Conservation (phyloP, 352 stramenopile genomes). For the Phytophthora palmivora region DNA sequence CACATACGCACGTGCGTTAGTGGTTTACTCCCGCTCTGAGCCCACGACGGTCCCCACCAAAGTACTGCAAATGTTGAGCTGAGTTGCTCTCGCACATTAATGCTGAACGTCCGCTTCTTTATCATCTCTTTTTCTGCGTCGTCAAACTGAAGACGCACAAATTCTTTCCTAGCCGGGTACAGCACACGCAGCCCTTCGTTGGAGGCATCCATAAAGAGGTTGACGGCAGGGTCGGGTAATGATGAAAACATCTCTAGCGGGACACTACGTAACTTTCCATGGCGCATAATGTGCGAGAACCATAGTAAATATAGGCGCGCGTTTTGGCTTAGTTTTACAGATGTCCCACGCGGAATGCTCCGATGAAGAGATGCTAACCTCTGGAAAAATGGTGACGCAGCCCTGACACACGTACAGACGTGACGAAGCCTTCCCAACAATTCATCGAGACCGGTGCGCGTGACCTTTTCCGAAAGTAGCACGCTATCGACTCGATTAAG, state of each 20-base stretch:
- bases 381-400: slow-evolving; percentile 8
- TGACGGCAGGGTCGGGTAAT: background rate
- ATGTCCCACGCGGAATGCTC: background rate
- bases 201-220: slow-evolving; percentile 30
- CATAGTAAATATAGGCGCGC: background rate
- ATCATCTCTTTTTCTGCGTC: slow-evolving; percentile 12
- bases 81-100: slow-evolving; percentile 28
- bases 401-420: background rate
- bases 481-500: background rate
- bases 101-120: slow-evolving; percentile 1
- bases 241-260: background rate
- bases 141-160: slow-evolving; percentile 23
- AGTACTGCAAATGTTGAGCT: background rate
- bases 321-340: background rate
- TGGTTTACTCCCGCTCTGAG: too few species aligned
- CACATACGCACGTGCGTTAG: too few species aligned
- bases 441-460: background rate
- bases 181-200: slow-evolving; percentile 24
- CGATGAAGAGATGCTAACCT: slow-evolving; percentile 1
- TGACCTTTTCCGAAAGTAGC: background rate
- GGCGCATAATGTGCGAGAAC: background rate
- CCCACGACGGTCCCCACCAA: too few species aligned
- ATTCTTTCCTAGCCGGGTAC: slow-evolving; percentile 7
- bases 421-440: too few species aligned
- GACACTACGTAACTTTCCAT: background rate